Conservation (phyloP, 2,329 filamentous ascomycete genomes). For the Xylariaceae sp. region DNA sequence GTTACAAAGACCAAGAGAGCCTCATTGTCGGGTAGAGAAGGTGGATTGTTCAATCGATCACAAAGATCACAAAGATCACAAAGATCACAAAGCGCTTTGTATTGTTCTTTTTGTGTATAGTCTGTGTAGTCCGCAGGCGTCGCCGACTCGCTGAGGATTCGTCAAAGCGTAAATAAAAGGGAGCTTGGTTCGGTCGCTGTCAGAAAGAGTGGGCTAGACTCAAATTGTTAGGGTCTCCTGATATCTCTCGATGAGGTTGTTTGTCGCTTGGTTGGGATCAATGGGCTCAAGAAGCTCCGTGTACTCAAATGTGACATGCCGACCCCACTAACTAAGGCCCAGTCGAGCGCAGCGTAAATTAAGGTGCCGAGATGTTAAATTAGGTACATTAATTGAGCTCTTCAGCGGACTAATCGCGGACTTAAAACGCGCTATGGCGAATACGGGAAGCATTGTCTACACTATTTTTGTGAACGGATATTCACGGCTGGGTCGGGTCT, state of each 20-base stretch:
- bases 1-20: conserved; percentile 19
- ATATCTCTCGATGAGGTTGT: neutral
- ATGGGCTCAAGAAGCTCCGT: neutral
- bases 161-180: conserved; percentile 9
- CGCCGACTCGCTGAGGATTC: conserved; percentile 5
- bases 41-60: conserved; percentile 21
- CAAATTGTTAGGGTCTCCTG: neutral
- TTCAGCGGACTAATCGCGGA: too few relatives aligned
- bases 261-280: neutral
- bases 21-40: conserved; percentile 24
- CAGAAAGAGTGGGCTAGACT: neutral
- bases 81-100: conserved; percentile 25
- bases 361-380: too few relatives aligned
- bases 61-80: conserved; percentile 23
- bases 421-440: too few relatives aligned
- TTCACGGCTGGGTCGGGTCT: too few relatives aligned
- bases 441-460: too few relatives aligned
- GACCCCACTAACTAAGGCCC: neutral
- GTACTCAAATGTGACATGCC: too few relatives aligned
- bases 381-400: too few relatives aligned
- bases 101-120: conserved; percentile 13
- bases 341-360: too few relatives aligned
- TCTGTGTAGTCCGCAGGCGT: neutral
- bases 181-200: neutral
- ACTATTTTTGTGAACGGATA: too few relatives aligned